A percentile compares a stretch with the other conserved stretches of the same genome.
Evolutionary conservation across 2,329 filamentous ascomycete species (phyloP).

Genomic region (Aspergillus tamarii): DNA sequence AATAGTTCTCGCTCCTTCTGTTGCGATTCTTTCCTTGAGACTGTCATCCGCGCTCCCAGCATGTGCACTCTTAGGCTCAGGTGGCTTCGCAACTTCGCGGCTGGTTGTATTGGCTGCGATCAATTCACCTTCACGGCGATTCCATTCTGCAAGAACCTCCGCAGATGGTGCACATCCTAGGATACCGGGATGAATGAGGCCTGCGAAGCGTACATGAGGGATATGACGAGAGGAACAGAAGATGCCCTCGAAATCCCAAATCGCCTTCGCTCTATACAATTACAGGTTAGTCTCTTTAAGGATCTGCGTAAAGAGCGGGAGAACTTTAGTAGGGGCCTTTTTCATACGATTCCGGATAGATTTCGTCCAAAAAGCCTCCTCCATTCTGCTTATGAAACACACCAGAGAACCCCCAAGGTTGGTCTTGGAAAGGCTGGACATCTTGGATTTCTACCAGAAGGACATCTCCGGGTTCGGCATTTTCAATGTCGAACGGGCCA

Average conservation of each 20-base stretch:
- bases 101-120: constrained; percentile 68
- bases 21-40: constrained; percentile 68
- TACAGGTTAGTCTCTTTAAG: not conserved
- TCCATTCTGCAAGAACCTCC: constrained; percentile 80
- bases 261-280: constrained; percentile 63
- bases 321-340: not conserved
- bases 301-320: not conserved
- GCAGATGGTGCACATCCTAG: constrained; percentile 83
- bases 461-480: constrained; percentile 81
- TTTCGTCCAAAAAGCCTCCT: constrained; percentile 84
- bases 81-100: constrained; percentile 76
- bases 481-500: constrained; percentile 85
- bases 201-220: constrained; percentile 82
- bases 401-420: constrained; percentile 89
- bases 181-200: constrained; percentile 89
- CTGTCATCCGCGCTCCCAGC: constrained; percentile 65
- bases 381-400: constrained; percentile 80
- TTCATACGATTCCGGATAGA: constrained; percentile 77
- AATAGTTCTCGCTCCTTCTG: constrained; percentile 81
- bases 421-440: constrained; percentile 82
- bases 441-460: constrained; percentile 90
- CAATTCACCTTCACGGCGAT: constrained; percentile 77
- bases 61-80: constrained; percentile 71
- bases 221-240: constrained; percentile 86
- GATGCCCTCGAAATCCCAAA: constrained; percentile 78